These are phyloP conservation scores for Trametes versicolor DNA, from an alignment of 1,284 basidiomycete species.

Conservation along the genomic window DNA sequence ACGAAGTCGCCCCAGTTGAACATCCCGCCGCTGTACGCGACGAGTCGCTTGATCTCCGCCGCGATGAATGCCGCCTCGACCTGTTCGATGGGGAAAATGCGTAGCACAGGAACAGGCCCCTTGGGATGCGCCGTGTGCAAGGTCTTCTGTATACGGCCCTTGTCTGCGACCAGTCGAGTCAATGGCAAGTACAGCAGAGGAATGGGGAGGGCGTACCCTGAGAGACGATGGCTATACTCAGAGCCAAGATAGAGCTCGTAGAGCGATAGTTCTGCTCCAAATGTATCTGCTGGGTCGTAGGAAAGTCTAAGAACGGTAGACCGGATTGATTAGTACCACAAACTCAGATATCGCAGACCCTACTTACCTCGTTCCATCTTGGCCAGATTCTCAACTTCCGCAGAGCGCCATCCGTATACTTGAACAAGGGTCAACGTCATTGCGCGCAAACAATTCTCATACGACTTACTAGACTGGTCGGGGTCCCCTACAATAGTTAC, in stretches of 20 bases:
- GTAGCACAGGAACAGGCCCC: slow-evolving; percentile 66
- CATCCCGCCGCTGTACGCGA: slow-evolving; percentile 79
- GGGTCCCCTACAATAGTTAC: slow-evolving; percentile 93
- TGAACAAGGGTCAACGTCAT: slow-evolving; percentile 2
- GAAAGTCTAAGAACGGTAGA: slow-evolving; percentile 63
- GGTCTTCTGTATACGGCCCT: slow-evolving; percentile 78
- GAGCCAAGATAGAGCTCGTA: slow-evolving; percentile 80
- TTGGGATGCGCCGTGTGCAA: slow-evolving; percentile 79
- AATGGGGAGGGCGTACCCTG: slow-evolving; percentile 63
- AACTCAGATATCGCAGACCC: too few relatives aligned
- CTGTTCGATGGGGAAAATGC: slow-evolving; percentile 56
- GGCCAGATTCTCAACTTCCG: slow-evolving; percentile 83
- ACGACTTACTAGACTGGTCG: slow-evolving; percentile 82
- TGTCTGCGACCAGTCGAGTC: slow-evolving; percentile 55
- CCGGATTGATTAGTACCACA: background rate
- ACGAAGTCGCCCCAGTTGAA: slow-evolving; percentile 83
- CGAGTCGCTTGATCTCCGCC: slow-evolving; percentile 81
- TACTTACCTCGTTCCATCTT: slow-evolving; percentile 74
- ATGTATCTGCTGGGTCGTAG: slow-evolving; percentile 71
- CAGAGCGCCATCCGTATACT: slow-evolving; percentile 93
- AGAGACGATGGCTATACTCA: slow-evolving; percentile 82
- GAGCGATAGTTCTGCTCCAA: slow-evolving; percentile 93
- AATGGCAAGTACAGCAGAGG: background rate
- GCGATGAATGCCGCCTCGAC: slow-evolving; percentile 81
- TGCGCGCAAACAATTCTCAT: too few relatives aligned